Evolutionary conservation across 805 yeast species (phyloP).

Genomic region (Yamadazyma kitorensis): DNA sequence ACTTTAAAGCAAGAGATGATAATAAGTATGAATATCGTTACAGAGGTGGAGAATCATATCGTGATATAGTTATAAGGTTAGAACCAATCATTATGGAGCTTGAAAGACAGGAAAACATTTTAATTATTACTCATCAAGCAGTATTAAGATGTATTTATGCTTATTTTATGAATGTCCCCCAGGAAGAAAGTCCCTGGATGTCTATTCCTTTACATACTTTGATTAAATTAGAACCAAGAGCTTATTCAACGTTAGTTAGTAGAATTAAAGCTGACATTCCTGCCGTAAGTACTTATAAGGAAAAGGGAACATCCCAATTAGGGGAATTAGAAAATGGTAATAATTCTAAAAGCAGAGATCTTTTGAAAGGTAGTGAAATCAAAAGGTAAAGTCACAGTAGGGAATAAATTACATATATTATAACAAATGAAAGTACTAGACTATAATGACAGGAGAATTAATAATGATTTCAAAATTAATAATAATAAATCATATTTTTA

Average conservation of each 20-base stretch:
- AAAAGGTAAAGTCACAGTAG: too few species aligned
- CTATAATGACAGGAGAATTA: too few species aligned
- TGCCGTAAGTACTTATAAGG: conserved; percentile 95
- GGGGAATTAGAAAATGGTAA: conserved; percentile 46
- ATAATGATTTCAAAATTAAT: too few species aligned
- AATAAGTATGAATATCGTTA: conserved; percentile 94
- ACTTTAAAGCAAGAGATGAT: conserved; percentile 92
- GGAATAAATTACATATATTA: background rate
- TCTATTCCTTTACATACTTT: conserved; percentile 94
- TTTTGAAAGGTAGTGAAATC: conserved; percentile 38
- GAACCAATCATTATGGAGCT: conserved; percentile 99
- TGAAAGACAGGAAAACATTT: conserved; percentile 93
- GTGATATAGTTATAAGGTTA: conserved; percentile 89
- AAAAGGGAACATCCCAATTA: conserved; percentile 77
- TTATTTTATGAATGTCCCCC: conserved; percentile 97
- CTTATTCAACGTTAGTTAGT: conserved; percentile 84
- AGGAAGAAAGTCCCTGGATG: conserved; percentile 98
- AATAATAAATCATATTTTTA: too few species aligned
- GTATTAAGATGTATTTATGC: conserved; percentile 95
- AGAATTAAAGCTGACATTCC: conserved; percentile 95
- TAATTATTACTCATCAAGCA: conserved; percentile 97
- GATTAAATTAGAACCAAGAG: conserved; percentile 92
- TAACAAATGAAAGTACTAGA: too few species aligned
- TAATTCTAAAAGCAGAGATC: conserved; percentile 46
- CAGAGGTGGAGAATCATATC: conserved; percentile 95